Conservation (phyloP, 805 yeast genomes). For the Schizosaccharomyces cryophilus region DNA sequence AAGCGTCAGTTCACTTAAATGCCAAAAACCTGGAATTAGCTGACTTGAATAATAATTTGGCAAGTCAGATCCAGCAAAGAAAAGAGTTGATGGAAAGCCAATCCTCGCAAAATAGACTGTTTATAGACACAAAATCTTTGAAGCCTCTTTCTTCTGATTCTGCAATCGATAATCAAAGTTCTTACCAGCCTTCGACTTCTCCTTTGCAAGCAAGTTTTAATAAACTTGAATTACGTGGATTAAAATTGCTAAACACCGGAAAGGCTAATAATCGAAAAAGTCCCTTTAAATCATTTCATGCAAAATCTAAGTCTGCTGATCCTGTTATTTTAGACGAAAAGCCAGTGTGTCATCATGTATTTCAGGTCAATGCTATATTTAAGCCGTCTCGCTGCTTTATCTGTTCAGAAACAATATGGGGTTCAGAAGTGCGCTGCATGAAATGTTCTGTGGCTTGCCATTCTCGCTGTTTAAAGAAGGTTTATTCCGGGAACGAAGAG, state of each 20-base stretch:
- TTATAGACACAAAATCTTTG: too few relatives aligned
- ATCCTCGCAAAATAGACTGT: background rate
- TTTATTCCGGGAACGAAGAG: background rate
- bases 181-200: too few relatives aligned
- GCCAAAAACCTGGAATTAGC: constrained; percentile 16
- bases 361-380: background rate
- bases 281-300: background rate
- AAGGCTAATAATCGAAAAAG: background rate
- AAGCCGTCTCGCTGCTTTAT: background rate
- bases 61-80: constrained; percentile 10
- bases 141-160: too few relatives aligned
- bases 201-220: too few relatives aligned
- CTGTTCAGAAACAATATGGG: background rate
- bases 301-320: background rate
- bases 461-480: background rate
- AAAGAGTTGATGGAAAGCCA: background rate
- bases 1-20: constrained; percentile 14
- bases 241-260: background rate
- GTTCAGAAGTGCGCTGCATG: background rate
- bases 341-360: background rate
- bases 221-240: background rate
- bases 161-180: too few relatives aligned
- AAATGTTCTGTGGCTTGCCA: background rate
- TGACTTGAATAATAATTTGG: constrained; percentile 17
- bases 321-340: background rate